Conservation (phyloP, 1,284 basidiomycete species). For the Kwoniella shivajii region DNA sequence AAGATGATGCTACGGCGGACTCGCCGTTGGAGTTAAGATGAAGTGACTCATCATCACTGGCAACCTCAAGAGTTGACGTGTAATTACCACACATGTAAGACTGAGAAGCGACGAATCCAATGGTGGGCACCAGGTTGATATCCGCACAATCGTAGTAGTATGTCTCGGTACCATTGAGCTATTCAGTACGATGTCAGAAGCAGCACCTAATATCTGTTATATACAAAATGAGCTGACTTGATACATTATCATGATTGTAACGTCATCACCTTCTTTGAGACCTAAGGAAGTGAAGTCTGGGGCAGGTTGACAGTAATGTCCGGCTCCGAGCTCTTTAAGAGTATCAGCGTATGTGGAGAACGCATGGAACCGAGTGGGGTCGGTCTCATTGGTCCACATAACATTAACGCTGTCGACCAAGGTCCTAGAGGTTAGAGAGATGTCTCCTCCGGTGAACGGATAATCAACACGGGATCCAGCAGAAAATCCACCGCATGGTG, state of each 20-base stretch:
- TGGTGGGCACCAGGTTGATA: constrained; percentile 25
- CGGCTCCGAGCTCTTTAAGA: constrained; percentile 24
- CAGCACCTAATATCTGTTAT: background rate
- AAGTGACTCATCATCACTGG: constrained; percentile 11
- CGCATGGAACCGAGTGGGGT: constrained; percentile 31
- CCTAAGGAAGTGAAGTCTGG: constrained; percentile 38
- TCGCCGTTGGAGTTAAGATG: background rate
- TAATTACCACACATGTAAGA: constrained; percentile 27
- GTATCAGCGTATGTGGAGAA: constrained; percentile 34
- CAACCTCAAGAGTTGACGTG: constrained; percentile 16
- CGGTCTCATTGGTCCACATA: constrained; percentile 27
- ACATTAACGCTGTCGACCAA: constrained; percentile 25
- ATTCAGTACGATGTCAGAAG: background rate
- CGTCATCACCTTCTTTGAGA: constrained; percentile 31
- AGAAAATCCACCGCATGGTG: constrained; percentile 30
- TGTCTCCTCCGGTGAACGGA: constrained; percentile 30
- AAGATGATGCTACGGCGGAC: background rate
- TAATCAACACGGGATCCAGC: constrained; percentile 19
- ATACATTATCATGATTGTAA: constrained; percentile 36
- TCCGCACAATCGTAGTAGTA: constrained; percentile 40
- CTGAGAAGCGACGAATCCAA: constrained; percentile 14
- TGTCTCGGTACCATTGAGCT: constrained; percentile 18
- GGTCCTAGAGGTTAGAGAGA: constrained; percentile 24
- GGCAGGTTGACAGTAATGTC: constrained; percentile 36
- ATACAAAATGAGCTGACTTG: constrained; percentile 13